phyloP scores from a whole-genome alignment of 1,284 basidiomycete genomes.

The Xerocomus minutiporus region DNA sequence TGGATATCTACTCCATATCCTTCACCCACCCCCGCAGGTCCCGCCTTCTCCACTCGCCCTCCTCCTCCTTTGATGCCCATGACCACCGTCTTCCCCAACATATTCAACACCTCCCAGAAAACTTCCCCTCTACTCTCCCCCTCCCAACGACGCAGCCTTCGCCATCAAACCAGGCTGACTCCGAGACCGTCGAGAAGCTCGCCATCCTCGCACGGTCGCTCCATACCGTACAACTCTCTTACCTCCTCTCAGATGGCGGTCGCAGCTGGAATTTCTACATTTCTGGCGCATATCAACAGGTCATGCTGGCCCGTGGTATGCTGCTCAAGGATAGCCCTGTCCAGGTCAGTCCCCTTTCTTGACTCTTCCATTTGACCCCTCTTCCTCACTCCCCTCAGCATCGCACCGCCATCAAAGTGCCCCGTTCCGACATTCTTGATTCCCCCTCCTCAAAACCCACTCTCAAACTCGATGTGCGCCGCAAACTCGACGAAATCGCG shows the following conservation, averaged over 20 bases:
- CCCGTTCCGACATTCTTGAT: constrained; percentile 90
- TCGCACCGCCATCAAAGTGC: constrained; percentile 82
- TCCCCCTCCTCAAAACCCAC: constrained; percentile 75
- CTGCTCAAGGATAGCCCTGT: constrained; percentile 88
- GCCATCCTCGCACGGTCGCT: constrained; percentile 74
- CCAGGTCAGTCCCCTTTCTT: constrained; percentile 46
- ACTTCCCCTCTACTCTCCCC: constrained; percentile 34
- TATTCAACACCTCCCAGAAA: constrained; percentile 31
- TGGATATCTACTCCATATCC: constrained; percentile 93
- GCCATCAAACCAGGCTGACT: constrained; percentile 45
- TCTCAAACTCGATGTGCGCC: constrained; percentile 84
- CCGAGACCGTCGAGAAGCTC: constrained; percentile 78
- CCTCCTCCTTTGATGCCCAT: constrained; percentile 62
- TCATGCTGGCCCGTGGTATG: constrained; percentile 85
- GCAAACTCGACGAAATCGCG: constrained; percentile 89
- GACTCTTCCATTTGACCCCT: constrained; percentile 12
- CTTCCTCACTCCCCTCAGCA: constrained; percentile 45
- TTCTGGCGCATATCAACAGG: constrained; percentile 88
- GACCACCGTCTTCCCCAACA: constrained; percentile 46
- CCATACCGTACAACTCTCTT: constrained; percentile 80
- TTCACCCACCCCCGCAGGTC: constrained; percentile 81
- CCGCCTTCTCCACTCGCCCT: constrained; percentile 54
- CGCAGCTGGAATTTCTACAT: constrained; percentile 86
- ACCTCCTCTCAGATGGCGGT: constrained; percentile 67
- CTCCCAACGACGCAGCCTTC: constrained; percentile 43